phyloP scores from a whole-genome alignment of 805 yeast genomes.

The Barnettozyma populi region DNA sequence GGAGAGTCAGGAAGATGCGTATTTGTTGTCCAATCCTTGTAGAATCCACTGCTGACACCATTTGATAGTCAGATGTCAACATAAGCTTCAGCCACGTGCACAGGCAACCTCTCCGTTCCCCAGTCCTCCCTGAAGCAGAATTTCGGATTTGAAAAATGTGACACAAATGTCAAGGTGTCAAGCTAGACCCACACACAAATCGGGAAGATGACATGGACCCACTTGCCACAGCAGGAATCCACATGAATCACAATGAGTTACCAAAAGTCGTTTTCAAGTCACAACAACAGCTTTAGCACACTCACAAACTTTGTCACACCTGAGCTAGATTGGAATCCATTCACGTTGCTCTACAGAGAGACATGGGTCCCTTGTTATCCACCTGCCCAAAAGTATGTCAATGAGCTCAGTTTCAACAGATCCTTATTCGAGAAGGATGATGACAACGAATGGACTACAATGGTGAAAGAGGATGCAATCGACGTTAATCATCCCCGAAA shows the following conservation, averaged over 20 bases:
- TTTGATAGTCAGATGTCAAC: not conserved
- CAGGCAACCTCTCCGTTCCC: not conserved
- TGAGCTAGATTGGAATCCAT: slow-evolving; percentile 7
- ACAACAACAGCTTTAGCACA: not conserved
- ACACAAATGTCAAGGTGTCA: not conserved
- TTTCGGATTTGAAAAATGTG: no score
- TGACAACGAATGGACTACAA: slow-evolving; percentile 3
- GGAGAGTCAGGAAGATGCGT: no score
- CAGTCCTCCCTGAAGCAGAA: no score
- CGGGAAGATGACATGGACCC: not conserved
- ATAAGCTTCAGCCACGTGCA: no score
- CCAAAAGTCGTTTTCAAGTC: not conserved
- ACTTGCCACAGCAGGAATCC: not conserved
- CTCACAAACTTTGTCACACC: slow-evolving; percentile 3
- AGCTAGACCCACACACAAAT: not conserved
- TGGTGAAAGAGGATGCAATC: slow-evolving; percentile 1
- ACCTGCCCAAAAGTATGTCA: slow-evolving; percentile 3
- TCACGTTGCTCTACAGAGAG: slow-evolving; percentile 1
- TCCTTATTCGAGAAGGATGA: not conserved
- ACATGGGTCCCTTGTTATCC: slow-evolving; percentile 5
- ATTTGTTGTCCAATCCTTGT: no score
- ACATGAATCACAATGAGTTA: slow-evolving; percentile 1
- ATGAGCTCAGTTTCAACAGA: slow-evolving; percentile 3
- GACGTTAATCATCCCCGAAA: not conserved
- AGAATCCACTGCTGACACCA: not conserved